Percentiles rank a stretch among this genome's conserved stretches.
Evolutionary conservation across 2,329 filamentous ascomycete species (phyloP).

Genomic region (Pseudogymnoascus sp.): DNA sequence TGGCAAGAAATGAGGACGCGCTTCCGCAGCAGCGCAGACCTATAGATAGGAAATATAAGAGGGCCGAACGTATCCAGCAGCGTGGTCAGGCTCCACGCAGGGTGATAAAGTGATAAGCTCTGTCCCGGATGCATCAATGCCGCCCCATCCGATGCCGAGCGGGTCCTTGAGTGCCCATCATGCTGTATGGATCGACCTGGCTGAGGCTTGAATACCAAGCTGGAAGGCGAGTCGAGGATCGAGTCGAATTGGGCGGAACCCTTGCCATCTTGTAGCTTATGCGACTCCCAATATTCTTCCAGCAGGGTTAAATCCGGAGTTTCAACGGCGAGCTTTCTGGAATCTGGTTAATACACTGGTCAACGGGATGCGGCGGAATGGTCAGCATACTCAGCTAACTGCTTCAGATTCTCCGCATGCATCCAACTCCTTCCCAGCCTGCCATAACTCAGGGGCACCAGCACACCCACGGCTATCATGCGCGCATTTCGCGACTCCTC

Average conservation of each 20-base stretch:
- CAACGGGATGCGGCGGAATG: not conserved
- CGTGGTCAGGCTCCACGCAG: slow-evolving; percentile 71
- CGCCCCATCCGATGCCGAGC: slow-evolving; percentile 55
- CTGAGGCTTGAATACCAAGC: slow-evolving; percentile 38
- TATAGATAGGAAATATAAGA: slow-evolving; percentile 82
- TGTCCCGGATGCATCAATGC: slow-evolving; percentile 53
- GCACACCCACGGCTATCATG: slow-evolving; percentile 84
- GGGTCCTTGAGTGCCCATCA: slow-evolving; percentile 45
- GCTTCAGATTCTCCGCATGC: slow-evolving; percentile 69
- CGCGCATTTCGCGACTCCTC: slow-evolving; percentile 77
- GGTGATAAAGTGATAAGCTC: slow-evolving; percentile 69
- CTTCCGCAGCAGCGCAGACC: slow-evolving; percentile 77
- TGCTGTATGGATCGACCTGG: slow-evolving; percentile 24
- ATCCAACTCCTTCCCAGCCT: slow-evolving; percentile 82
- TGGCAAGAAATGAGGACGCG: slow-evolving; percentile 81
- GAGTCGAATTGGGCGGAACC: slow-evolving; percentile 22
- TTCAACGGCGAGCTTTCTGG: slow-evolving; percentile 56
- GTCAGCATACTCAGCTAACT: slow-evolving; percentile 56
- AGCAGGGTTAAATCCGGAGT: slow-evolving; percentile 55
- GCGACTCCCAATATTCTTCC: slow-evolving; percentile 71
- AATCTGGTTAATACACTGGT: slow-evolving; percentile 20
- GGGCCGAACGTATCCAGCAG: slow-evolving; percentile 82
- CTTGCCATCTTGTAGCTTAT: slow-evolving; percentile 34
- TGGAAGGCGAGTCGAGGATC: slow-evolving; percentile 30
- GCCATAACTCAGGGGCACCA: slow-evolving; percentile 80